These are phyloP conservation scores for Dioscorea zingiberensis DNA, from an alignment of 106 monocot species.

Conservation along the genomic window DNA sequence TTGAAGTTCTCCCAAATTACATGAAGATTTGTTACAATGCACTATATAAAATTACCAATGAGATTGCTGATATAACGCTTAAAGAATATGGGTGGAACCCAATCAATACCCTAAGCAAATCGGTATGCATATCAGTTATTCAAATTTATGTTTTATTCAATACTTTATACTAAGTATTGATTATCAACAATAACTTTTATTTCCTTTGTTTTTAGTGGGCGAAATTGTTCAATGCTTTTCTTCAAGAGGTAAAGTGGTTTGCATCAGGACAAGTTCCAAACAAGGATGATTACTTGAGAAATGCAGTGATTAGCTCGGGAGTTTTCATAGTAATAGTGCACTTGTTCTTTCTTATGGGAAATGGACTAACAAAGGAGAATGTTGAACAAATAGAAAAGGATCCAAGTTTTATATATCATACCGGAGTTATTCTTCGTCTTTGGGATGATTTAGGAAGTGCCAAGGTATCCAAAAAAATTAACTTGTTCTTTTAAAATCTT, in stretches of 20 bases:
- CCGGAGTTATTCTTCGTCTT: constrained; percentile 45
- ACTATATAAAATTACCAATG: constrained; percentile 27
- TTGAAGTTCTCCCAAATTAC: constrained; percentile 22
- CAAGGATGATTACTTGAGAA: constrained; percentile 29
- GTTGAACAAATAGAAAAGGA: constrained; percentile 3
- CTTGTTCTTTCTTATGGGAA: constrained; percentile 24
- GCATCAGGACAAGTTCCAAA: constrained; percentile 17
- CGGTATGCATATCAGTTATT: constrained; percentile 7
- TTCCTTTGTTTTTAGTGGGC: constrained; percentile 20
- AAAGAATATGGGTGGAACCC: constrained; percentile 38
- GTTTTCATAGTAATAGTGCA: constrained; percentile 15
- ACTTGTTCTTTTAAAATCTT: no score
- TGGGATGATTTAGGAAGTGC: constrained; percentile 62
- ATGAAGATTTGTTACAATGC: constrained; percentile 34
- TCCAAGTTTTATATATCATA: constrained; percentile 11
- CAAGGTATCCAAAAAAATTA: no score
- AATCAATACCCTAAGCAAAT: constrained; percentile 19
- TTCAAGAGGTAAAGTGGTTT: constrained; percentile 46
- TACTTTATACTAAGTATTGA: no score
- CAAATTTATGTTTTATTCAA: neutral
- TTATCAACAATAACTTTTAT: no score
- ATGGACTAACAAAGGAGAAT: constrained; percentile 15
- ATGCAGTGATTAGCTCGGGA: constrained; percentile 33
- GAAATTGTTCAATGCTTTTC: constrained; percentile 34
- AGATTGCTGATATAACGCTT: constrained; percentile 17